These are phyloP conservation scores for Andrographis paniculata DNA, from an alignment of 305 asterid genomes.

Conservation along the genomic window DNA sequence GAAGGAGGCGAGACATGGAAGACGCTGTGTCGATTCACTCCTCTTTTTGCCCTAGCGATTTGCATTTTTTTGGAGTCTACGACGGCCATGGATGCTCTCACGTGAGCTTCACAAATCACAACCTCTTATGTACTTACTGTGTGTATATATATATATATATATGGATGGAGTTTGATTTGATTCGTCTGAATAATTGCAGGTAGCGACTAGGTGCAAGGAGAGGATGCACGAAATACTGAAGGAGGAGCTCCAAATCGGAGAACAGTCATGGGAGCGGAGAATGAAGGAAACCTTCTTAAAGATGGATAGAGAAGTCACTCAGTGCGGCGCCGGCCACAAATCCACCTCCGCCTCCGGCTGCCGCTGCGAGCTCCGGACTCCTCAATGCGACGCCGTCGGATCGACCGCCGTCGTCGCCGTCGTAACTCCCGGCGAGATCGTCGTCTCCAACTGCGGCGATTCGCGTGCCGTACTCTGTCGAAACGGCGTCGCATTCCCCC, in stretches of 20 bases:
- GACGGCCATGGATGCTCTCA: conserved; percentile 99
- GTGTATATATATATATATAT: too few species aligned
- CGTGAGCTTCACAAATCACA: too few species aligned
- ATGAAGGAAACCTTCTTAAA: conserved; percentile 48
- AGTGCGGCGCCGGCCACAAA: background rate
- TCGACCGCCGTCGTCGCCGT: conserved; percentile 88
- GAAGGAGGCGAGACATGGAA: conserved; percentile 92
- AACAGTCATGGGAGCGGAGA: conserved; percentile 38
- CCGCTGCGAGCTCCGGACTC: conserved; percentile 78
- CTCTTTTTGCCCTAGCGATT: conserved; percentile 17
- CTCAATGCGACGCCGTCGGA: conserved; percentile 90
- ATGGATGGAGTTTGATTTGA: background rate
- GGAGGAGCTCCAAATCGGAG: conserved; percentile 36
- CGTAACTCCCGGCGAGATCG: conserved; percentile 54
- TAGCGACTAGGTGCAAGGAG: conserved; percentile 65
- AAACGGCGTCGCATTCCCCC: conserved; percentile 66
- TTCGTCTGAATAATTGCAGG: conserved; percentile 29
- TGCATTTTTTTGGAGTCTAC: conserved; percentile 70
- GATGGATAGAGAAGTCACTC: conserved; percentile 62
- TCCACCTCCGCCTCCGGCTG: conserved; percentile 28
- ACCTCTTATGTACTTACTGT: too few species aligned
- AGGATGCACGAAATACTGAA: conserved; percentile 84
- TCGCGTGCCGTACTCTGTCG: conserved; percentile 93
- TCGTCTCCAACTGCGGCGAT: conserved; percentile 86
- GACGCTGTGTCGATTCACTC: conserved; percentile 71